A percentile compares a stretch with the other conserved stretches of the same genome.
Evolutionary conservation across 345 rosid species (phyloP).

Genomic region (Streptanthus diversifolius): DNA sequence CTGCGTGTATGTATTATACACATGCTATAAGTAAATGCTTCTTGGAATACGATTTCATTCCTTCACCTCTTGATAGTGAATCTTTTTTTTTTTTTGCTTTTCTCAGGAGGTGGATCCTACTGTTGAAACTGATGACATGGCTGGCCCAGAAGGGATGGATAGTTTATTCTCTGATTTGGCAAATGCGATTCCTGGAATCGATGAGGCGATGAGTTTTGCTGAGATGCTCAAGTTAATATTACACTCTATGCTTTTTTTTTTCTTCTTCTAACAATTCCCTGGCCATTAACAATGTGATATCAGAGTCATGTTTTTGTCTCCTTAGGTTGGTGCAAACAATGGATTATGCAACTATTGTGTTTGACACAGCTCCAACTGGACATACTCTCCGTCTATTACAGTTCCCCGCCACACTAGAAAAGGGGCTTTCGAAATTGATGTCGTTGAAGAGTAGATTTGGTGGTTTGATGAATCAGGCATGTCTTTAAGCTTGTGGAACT

Average conservation of each 20-base stretch:
- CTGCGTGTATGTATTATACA: no score
- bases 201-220: conserved; percentile 99
- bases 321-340: conserved; percentile 93
- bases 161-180: conserved; percentile 84
- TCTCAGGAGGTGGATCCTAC: conserved; percentile 96
- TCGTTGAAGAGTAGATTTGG: conserved; percentile 89
- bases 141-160: conserved; percentile 79
- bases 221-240: conserved; percentile 84
- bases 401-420: conserved; percentile 91
- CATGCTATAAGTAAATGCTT: neutral
- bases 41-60: neutral
- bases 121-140: conserved; percentile 78
- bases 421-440: conserved; percentile 89
- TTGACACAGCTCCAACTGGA: conserved; percentile 99
- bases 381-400: conserved; percentile 94
- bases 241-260: conserved; percentile 2
- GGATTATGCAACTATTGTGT: conserved; percentile 93
- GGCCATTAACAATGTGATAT: neutral
- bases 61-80: neutral
- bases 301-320: conserved; percentile 20
- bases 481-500: conserved; percentile 12
- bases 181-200: conserved; percentile 97
- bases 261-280: neutral
- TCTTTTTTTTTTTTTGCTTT: conserved; percentile 23
- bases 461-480: conserved; percentile 89